phyloP scores from a whole-genome alignment of 2,329 filamentous ascomycete genomes.

The Mycogone perniciosa region DNA sequence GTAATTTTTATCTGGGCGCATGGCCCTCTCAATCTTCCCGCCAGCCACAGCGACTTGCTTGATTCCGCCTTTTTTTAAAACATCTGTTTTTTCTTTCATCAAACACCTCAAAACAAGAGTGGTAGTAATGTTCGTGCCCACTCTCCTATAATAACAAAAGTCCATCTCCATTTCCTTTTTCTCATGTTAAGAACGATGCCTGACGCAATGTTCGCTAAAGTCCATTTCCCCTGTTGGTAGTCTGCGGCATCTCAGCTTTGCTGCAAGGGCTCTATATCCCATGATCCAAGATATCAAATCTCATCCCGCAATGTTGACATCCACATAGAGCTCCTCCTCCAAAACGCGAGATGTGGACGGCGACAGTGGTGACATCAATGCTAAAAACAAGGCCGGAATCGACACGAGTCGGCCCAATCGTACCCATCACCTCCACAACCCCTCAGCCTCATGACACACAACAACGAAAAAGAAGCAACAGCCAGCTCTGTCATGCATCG shows the following conservation, averaged over 20 bases:
- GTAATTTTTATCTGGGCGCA: neutral
- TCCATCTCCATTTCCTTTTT: conserved; percentile 11
- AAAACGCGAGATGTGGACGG: conserved; percentile 4
- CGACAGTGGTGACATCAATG: conserved; percentile 11
- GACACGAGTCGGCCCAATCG: conserved; percentile 17
- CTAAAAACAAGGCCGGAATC: conserved; percentile 13
- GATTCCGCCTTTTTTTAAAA: conserved; percentile 2
- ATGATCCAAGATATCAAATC: conserved; percentile 12
- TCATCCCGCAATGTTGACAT: conserved; percentile 10
- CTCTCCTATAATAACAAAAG: conserved; percentile 7
- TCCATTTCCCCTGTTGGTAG: conserved; percentile 10
- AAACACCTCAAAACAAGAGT: conserved; percentile 6
- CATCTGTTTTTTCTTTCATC: neutral
- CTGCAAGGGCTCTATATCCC: conserved; percentile 13
- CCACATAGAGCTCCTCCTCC: conserved; percentile 6
- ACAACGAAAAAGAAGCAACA: conserved; percentile 36
- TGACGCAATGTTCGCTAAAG: conserved; percentile 10
- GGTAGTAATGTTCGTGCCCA: conserved; percentile 1
- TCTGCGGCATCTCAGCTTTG: conserved; percentile 11
- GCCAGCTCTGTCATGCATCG: conserved; percentile 46
- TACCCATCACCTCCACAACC: conserved; percentile 21
- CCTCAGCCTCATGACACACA: conserved; percentile 23
- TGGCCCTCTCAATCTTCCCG: neutral
- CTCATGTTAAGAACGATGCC: conserved; percentile 12
- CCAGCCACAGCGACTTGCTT: neutral